Evolutionary conservation across 2,329 filamentous ascomycete genomes (phyloP).

Genomic region (Clonostachys sp.): DNA sequence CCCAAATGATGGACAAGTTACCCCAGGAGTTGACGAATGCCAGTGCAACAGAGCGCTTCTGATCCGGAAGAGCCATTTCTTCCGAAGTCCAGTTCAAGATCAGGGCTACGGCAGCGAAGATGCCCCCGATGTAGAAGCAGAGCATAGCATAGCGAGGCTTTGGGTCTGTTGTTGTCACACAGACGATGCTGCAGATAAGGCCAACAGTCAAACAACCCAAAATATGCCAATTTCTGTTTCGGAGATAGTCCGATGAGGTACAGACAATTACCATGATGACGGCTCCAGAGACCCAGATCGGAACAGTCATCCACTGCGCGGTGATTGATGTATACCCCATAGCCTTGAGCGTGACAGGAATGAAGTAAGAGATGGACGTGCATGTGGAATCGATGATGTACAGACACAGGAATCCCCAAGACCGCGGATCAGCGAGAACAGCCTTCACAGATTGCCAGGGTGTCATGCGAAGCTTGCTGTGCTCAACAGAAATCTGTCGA

Average conservation of each 20-base stretch:
- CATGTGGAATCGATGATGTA: constrained; percentile 4
- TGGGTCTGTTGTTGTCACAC: constrained; percentile 12
- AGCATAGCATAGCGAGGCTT: constrained; percentile 4
- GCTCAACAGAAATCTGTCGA: constrained; percentile 15
- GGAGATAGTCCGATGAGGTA: constrained; percentile 13
- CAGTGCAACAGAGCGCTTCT: constrained; percentile 8
- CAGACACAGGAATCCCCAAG: not conserved
- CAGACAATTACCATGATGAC: constrained; percentile 11
- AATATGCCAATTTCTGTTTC: constrained; percentile 16
- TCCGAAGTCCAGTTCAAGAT: constrained; percentile 8
- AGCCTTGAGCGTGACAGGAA: constrained; percentile 14
- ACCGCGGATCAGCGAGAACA: not conserved
- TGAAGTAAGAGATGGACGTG: constrained; percentile 39
- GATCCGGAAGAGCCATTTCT: constrained; percentile 5
- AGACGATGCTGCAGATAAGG: constrained; percentile 2
- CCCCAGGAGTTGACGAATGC: constrained; percentile 9
- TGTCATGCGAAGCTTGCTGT: not conserved
- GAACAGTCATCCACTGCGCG: constrained; percentile 17
- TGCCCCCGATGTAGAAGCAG: constrained; percentile 5
- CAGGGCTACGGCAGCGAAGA: constrained; percentile 7
- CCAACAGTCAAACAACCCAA: constrained; percentile 3
- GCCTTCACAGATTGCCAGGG: not conserved
- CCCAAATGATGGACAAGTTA: constrained; percentile 8
- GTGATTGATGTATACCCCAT: constrained; percentile 15
- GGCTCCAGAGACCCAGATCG: constrained; percentile 12